Percentiles rank a stretch among this genome's conserved stretches.
phyloP scores from a whole-genome alignment of 2,329 filamentous ascomycete species.

The Trichophyton mentagrophytes region DNA sequence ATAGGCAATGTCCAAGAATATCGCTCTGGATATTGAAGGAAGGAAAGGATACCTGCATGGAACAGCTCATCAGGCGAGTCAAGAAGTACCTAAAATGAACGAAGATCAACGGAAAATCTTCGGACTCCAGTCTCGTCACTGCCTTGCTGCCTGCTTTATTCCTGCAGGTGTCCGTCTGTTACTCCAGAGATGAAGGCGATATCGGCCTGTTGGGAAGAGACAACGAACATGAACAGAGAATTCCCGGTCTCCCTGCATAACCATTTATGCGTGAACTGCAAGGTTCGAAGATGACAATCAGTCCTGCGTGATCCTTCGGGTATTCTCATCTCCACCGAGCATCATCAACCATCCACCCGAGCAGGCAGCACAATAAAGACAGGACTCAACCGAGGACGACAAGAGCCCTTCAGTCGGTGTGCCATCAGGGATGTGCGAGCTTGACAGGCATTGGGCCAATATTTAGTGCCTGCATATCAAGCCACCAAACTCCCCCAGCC shows the following conservation, averaged over 20 bases:
- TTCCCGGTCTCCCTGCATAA: background rate
- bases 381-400: background rate
- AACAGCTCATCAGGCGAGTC: background rate
- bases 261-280: background rate
- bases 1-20: background rate
- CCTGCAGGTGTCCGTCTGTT: background rate
- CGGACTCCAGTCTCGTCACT: background rate
- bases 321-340: background rate
- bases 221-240: background rate
- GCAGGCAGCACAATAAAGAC: background rate
- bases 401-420: background rate
- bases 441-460: background rate
- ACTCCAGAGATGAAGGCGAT: background rate
- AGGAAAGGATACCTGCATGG: background rate
- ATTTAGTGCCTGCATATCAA: constrained; percentile 3
- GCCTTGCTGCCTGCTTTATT: no score
- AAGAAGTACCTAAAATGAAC: background rate
- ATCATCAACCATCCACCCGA: background rate
- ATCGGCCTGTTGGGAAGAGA: background rate
- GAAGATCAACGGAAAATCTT: background rate
- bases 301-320: background rate
- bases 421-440: background rate
- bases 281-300: background rate
- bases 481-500: background rate
- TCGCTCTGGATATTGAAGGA: background rate